Evolutionary conservation across 345 rosid species (phyloP).

Genomic region (Hevea brasiliensis): DNA sequence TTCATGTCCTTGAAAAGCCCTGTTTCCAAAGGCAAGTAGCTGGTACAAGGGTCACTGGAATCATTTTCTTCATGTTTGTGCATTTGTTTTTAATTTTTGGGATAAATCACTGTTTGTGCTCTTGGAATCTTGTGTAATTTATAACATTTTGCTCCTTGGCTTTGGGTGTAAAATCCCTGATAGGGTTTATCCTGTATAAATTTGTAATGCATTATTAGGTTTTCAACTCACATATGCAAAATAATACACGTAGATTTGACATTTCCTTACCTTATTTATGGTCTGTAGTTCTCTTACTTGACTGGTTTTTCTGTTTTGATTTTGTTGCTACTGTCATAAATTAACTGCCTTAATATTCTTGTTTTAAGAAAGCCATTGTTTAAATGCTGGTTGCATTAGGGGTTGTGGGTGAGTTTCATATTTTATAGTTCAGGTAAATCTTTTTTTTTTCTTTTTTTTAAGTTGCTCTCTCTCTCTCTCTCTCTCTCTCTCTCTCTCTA

Average conservation of each 20-base stretch:
- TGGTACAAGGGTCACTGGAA: neutral
- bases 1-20: neutral
- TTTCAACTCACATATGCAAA: neutral
- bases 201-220: too few relatives aligned
- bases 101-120: neutral
- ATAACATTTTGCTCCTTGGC: neutral
- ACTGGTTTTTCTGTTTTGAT: neutral
- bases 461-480: too few relatives aligned
- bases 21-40: neutral
- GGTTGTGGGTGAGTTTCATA: neutral
- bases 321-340: neutral
- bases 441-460: too few relatives aligned
- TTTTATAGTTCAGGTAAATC: neutral
- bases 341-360: neutral
- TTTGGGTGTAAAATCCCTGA: neutral
- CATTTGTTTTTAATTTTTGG: too few relatives aligned
- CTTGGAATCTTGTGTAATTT: too few relatives aligned
- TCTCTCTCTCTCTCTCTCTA: too few relatives aligned
- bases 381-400: neutral
- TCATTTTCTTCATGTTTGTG: neutral
- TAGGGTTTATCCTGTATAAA: neutral
- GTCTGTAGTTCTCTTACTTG: neutral
- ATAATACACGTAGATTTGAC: neutral
- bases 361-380: neutral
- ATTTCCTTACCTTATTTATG: neutral